Evolutionary conservation across 192 early-diverging fungal species (phyloP), one percentile per base, ranked within the genome.

Genomic region (Gigaspora rosea): DNA sequence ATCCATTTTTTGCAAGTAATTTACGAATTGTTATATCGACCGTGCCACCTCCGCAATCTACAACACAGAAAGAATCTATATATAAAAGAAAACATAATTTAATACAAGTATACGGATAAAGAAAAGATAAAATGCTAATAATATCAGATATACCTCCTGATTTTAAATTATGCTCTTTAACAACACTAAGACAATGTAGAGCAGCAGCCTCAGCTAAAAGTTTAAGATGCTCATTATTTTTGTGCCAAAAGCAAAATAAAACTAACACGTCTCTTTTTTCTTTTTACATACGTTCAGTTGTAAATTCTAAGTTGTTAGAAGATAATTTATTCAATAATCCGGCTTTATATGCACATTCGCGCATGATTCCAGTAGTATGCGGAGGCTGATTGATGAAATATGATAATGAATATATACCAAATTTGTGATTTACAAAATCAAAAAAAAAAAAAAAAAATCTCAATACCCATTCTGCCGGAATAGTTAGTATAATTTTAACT

Each of bases 21-120:
- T 56, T 48, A 50, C 50, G n/a, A 16, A 49, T 59, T 36, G 58
- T 61, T 22, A 74, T 20, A 46, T 73, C 72, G 41, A 61, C 10
- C n/a, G 72, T 73, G 15, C 57, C 57, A 46, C 72, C 72, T 3
- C 72, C 72, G 11, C 72, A 73, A 61, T 73, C 72, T 13, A 13
- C 57, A 41, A 73, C 41, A 7, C 58, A 22, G 57, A 59, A 61
- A 59, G 72, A n/a, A 22, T 73, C 71, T 73, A 22, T 47, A 59
- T 11, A 33, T 36, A 8, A 46, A 59, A 47, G 15, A 66, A 41
- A 20, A 6, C 4, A 49, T 1, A 46, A 15, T 49, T 49, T 70
- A 22, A 69, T 2, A 69, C n/a, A 9, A 36, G 3, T 13, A 11
- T 68, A 69, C n/a, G 13, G 20, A 16, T 20, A 46, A 50, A 22